Percentiles rank a stretch among this genome's conserved stretches.
phyloP scores from a whole-genome alignment of 495 filamentous ascomycete species.

The Xylaria cubensis region DNA sequence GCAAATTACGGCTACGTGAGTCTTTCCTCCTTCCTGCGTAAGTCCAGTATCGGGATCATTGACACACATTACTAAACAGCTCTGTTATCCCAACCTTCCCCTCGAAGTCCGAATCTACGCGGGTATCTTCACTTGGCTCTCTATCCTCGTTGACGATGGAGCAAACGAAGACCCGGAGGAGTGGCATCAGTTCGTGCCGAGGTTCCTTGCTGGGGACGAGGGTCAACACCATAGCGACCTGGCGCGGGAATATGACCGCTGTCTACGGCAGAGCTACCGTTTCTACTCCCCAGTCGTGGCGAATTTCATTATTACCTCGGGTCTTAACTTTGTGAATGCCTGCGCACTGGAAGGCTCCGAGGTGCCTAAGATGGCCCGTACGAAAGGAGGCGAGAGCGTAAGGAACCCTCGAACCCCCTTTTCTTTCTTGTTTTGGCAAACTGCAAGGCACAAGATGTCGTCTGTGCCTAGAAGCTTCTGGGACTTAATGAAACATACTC shows the following conservation, averaged over 20 bases:
- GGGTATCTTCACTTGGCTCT: neutral
- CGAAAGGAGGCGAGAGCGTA: neutral
- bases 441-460: no score
- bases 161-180: neutral
- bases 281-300: neutral
- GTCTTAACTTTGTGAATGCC: neutral
- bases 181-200: constrained; percentile 9
- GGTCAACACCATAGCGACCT: neutral
- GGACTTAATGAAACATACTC: no score
- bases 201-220: neutral
- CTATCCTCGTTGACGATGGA: neutral
- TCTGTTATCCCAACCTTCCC: neutral
- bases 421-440: no score
- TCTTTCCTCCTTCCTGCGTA: neutral
- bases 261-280: neutral
- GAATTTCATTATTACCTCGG: neutral
- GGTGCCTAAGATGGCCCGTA: neutral
- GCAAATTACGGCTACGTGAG: neutral
- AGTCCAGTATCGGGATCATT: neutral
- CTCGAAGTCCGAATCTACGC: neutral
- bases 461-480: no score
- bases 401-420: no score
- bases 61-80: neutral
- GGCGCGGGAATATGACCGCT: neutral
- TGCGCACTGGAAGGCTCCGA: neutral